Evolutionary conservation across 202 grass and related monocot genomes (phyloP).

Genomic region (Panicum virgatum): DNA sequence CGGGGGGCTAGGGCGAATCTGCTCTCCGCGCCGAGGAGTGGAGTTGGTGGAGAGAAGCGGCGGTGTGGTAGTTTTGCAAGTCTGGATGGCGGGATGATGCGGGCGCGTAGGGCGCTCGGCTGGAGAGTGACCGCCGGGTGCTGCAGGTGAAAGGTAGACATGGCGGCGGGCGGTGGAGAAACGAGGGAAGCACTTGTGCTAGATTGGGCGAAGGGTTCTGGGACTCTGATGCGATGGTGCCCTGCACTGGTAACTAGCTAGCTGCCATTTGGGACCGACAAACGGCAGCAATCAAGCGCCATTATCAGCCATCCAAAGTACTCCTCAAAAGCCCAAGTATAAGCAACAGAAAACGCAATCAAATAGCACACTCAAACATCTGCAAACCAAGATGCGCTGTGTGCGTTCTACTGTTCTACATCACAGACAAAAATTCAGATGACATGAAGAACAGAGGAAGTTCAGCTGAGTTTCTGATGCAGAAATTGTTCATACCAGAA

Average conservation of each 20-base stretch:
- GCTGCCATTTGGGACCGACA: not conserved
- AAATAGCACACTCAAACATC: not conserved
- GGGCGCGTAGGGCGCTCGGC: not conserved
- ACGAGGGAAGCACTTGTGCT: not conserved
- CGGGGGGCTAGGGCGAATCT: not conserved
- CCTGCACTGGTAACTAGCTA: not conserved
- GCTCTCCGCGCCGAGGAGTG: not conserved
- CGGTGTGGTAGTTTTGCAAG: not conserved
- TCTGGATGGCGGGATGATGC: not conserved
- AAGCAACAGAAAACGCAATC: not conserved
- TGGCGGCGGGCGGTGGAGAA: not conserved
- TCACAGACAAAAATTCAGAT: not conserved
- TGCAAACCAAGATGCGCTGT: not conserved
- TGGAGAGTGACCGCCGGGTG: not conserved
- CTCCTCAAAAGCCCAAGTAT: not conserved
- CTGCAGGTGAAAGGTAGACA: slow-evolving; percentile 11
- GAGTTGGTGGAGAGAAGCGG: not conserved
- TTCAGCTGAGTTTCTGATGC: not conserved
- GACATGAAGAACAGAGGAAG: not conserved
- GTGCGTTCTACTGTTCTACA: no score
- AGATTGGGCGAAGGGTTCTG: not conserved
- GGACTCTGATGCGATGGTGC: not conserved
- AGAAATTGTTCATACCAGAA: not conserved
- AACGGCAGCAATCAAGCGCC: not conserved
- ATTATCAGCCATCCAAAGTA: not conserved